Evolutionary conservation across 805 yeast genomes (phyloP).

Genomic region (Candida oleophila): DNA sequence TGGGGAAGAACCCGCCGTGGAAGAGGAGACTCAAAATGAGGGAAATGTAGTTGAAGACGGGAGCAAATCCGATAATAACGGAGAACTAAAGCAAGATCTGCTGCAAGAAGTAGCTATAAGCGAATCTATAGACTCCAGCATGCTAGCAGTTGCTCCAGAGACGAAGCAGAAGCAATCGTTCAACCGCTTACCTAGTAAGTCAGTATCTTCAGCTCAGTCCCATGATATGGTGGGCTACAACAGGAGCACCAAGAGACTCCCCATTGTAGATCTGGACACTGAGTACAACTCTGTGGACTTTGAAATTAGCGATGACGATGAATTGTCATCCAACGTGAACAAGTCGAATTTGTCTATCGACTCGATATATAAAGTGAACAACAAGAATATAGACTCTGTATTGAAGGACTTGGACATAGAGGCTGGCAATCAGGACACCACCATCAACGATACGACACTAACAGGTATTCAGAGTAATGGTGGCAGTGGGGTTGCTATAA

Average conservation of each 20-base stretch:
- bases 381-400: slow-evolving; percentile 2
- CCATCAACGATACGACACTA: slow-evolving; percentile 1
- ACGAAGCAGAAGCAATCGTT: not conserved
- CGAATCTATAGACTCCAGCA: no score
- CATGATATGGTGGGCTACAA: slow-evolving; percentile 39
- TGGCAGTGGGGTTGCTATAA: slow-evolving; percentile 8
- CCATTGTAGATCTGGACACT: slow-evolving; percentile 46
- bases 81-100: no score
- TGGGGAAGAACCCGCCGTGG: slow-evolving; percentile 1
- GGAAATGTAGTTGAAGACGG: not conserved
- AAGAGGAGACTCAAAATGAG: not conserved
- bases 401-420: slow-evolving; percentile 1
- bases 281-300: slow-evolving; percentile 39
- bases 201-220: slow-evolving; percentile 29
- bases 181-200: slow-evolving; percentile 32
- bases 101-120: no score
- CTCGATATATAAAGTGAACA: not conserved
- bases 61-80: no score
- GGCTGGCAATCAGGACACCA: not conserved
- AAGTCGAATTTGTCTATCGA: slow-evolving; percentile 3
- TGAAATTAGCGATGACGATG: slow-evolving; percentile 27
- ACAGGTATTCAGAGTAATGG: slow-evolving; percentile 7
- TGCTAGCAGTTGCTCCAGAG: no score
- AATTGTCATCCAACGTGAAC: slow-evolving; percentile 6
- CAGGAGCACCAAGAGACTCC: slow-evolving; percentile 36